Evolutionary conservation across 1,284 basidiomycete species (phyloP), one percentile per base, ranked within the genome.

Genomic region (Trichosporon sp.): DNA sequence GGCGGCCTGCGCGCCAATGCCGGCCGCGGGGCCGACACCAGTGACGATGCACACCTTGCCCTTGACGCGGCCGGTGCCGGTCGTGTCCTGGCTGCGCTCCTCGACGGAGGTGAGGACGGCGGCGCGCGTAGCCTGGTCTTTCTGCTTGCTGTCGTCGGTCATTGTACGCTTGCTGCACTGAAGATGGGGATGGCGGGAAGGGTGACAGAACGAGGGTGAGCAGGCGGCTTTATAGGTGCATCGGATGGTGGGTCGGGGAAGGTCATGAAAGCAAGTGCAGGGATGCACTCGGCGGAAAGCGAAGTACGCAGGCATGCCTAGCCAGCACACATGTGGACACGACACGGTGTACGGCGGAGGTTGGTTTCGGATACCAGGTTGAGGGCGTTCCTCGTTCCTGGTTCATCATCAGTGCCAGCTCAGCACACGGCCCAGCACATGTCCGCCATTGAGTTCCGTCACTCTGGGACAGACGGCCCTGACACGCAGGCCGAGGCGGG

Each of bases 11-110:
- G 70, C 69, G 5, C 93, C 93, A 74, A 96, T 95, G 32, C 93
- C 93, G 78, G 90, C 90, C 75, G 91, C 79, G 19, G 92, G 93
- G 32, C 91, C 90, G 32, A 91, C 92, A 14, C 95, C 95, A 0
- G 95, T 97, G 74, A 97, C 88, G 75, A 97, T 88, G 78, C 91
- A 93, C n/a, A 96, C 92, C 83, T 95, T 96, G 75, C 87, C 90
- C 77, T 87, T 87, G 75, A 96, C 86, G 74, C 89, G 88, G 19
- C 84, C 85, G 54, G 86, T 85, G 46, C 90, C 74, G 40, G 70
- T 40, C 4, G 68, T 75, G 1, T 6, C 37, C 31, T 72, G 65
- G 12, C 68, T 54, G 65, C 76, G 67, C 2, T 37, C 35, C 19
- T 64, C 65, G 4, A 77, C 73, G 6, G 40, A 64, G n/a, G 66